Percentiles rank a stretch among this genome's conserved stretches.
phyloP scores from a whole-genome alignment of 2,329 filamentous ascomycete genomes.

The Domatiomyces globalis region DNA sequence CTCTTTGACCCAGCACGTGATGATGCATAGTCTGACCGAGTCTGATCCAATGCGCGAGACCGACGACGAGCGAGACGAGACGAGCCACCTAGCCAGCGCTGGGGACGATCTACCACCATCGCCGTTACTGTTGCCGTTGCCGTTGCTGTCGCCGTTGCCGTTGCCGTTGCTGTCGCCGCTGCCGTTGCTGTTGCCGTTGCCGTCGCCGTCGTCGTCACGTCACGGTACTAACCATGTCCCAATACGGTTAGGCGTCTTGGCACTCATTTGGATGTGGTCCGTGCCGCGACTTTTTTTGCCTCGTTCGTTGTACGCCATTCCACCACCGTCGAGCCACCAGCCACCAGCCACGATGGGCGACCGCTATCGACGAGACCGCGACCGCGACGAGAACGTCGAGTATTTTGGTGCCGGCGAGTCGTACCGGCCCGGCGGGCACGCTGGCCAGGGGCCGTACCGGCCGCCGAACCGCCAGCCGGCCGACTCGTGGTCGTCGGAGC shows the following conservation, averaged over 20 bases:
- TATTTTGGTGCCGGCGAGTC: constrained; percentile 18
- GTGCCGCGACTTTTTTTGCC: background rate
- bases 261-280: background rate
- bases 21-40: background rate
- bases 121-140: too few species aligned
- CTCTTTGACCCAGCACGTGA: background rate
- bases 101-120: too few species aligned
- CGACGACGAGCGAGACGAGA: too few species aligned
- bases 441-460: constrained; percentile 16
- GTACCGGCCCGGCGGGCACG: constrained; percentile 17
- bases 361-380: constrained; percentile 6
- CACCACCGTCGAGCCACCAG: background rate
- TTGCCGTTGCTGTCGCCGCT: background rate
- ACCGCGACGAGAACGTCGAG: constrained; percentile 15
- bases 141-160: too few species aligned
- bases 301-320: background rate
- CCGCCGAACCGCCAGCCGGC: constrained; percentile 11
- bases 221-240: too few species aligned
- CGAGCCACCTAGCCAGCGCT: too few species aligned
- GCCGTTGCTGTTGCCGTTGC: too few species aligned
- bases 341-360: background rate
- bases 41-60: too few species aligned
- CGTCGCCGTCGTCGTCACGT: too few species aligned
- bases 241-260: background rate
- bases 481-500: constrained; percentile 14